Base-by-base conservation (phyloP, 129 eudicot species). In the Centrapalus pauciflorus region DNA sequence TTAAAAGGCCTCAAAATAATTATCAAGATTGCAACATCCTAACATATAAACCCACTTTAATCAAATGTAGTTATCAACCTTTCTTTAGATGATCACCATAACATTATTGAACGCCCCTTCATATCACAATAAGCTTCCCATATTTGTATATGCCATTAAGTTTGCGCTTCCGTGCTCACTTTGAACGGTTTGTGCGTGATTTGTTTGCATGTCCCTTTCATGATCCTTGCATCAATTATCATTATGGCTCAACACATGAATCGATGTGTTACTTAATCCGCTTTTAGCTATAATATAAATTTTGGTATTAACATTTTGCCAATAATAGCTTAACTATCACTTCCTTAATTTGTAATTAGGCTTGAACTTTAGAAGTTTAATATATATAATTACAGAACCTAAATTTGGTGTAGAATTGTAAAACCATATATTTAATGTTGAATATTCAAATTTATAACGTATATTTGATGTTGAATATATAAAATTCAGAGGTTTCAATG, bases 141-240 rank as follows among this genome's bases (percentile, higher is more conserved):
- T 55, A 74, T 74, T 33, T 41, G 73, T 74, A 62, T 14, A 55
- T 14, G 1, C 67, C 67, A 55, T 65, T 55, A 65, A 43, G 20
- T 64, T 16, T 40, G 52, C 73, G 66, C 67, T 74, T 65, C 51
- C 67, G 67, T 74, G 79, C 20, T 65, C 60, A 12, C 37, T n/a
- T 56, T 24, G 58, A 64, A 28, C 1, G 30, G 55, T 55, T 30
- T 74, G 67, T 74, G 79, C 73, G 52, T 32, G n/a, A 41, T 55
- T 54, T 55, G 79, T 43, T 74, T 27, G 52, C 24, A 27, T 56
- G 73, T 74, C 79, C 6, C 59, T 65, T 74, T 74, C 79, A 29
- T n/a, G 20, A 56, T 48, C 20, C 30, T 64, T 40, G 60, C 58
- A 74, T 7, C n/a, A 74, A 74, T 55, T 55, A 12, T 21, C 19